Percentiles rank a stretch among this genome's conserved stretches.
Evolutionary conservation across 805 yeast genomes (phyloP).

Genomic region (Hanseniaspora jakobsenii): DNA sequence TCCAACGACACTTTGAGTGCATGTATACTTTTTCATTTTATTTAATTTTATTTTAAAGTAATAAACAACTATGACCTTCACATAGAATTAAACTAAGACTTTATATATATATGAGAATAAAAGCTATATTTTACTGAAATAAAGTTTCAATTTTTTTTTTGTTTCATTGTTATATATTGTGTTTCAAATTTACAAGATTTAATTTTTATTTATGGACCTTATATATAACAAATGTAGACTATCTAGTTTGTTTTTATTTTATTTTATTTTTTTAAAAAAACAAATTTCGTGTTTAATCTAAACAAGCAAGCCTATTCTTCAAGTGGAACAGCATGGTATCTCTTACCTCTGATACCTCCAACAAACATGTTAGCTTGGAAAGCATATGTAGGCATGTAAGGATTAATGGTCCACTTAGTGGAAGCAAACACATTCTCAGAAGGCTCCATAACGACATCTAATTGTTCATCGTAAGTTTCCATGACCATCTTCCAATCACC

Average conservation of each 20-base stretch:
- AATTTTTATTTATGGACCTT: too few species aligned
- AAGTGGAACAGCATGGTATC: slow-evolving; percentile 69
- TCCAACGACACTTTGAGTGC: too few species aligned
- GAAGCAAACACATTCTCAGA: slow-evolving; percentile 65
- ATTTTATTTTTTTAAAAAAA: too few species aligned
- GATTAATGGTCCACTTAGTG: slow-evolving; percentile 91
- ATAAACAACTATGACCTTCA: too few species aligned
- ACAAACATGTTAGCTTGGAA: slow-evolving; percentile 83
- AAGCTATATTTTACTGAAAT: too few species aligned
- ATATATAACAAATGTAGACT: not conserved
- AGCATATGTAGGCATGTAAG: slow-evolving; percentile 80
- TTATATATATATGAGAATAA: too few species aligned
- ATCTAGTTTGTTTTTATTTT: not conserved
- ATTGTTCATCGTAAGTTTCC: slow-evolving; percentile 54
- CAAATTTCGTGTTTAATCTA: too few species aligned
- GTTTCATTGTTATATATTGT: too few species aligned
- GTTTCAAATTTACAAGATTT: not conserved
- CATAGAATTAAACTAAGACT: too few species aligned
- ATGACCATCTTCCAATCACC: slow-evolving; percentile 64
- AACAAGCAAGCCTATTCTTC: slow-evolving; percentile 5
- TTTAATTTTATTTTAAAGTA: too few species aligned
- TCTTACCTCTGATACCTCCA: slow-evolving; percentile 89
- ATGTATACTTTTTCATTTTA: too few species aligned
- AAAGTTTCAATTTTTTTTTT: too few species aligned
- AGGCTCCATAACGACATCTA: slow-evolving; percentile 71